Conservation (phyloP, 306 rosid species). For the Cicer yamashitae region DNA sequence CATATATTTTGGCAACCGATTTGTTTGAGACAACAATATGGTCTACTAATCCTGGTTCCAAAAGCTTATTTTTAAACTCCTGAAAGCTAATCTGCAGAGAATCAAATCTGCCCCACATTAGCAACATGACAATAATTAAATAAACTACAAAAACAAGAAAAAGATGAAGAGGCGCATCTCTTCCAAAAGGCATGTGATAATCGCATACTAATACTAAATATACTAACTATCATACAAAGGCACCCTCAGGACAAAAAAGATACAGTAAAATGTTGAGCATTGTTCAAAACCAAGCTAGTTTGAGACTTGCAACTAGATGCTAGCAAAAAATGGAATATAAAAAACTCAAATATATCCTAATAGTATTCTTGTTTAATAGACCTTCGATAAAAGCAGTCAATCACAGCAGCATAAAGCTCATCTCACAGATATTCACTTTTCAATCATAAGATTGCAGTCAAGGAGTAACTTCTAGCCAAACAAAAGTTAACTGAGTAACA, state of each 20-base stretch:
- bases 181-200: constrained; percentile 23
- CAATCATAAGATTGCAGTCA: background rate
- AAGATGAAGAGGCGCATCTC: background rate
- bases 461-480: constrained; percentile 17
- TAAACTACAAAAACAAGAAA: constrained; percentile 34
- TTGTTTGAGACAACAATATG: constrained; percentile 87
- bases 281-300: constrained; percentile 21
- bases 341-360: constrained; percentile 11
- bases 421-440: constrained; percentile 22
- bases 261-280: constrained; percentile 16
- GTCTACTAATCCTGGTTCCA: constrained; percentile 94
- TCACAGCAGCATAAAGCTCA: constrained; percentile 35
- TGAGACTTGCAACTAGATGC: constrained; percentile 34
- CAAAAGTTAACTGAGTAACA: background rate
- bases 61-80: constrained; percentile 90
- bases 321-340: constrained; percentile 17
- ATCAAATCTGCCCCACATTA: constrained; percentile 40
- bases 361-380: constrained; percentile 14
- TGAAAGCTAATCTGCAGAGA: constrained; percentile 91
- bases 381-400: constrained; percentile 11
- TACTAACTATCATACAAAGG: constrained; percentile 29
- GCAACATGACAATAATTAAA: constrained; percentile 17
- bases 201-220: background rate
- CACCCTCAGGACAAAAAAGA: constrained; percentile 21
- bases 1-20: constrained; percentile 91